phyloP scores from a whole-genome alignment of 2,329 filamentous ascomycete genomes.

The Aspergillus fumigatiaffinis region DNA sequence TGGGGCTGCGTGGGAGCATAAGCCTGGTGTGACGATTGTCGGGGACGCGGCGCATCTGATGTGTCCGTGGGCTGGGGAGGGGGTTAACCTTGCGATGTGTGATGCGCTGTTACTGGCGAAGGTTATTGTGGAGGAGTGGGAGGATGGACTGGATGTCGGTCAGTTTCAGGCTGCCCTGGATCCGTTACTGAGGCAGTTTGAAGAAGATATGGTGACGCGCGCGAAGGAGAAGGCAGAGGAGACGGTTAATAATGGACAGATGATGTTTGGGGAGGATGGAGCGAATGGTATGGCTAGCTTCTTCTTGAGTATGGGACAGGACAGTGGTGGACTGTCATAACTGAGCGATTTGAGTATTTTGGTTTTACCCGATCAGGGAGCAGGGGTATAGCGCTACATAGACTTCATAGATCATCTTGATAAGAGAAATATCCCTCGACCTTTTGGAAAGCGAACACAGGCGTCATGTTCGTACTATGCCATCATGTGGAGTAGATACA shows the following conservation, averaged over 20 bases:
- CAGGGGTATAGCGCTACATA: too few species aligned
- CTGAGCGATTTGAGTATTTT: too few species aligned
- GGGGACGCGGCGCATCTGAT: conserved; percentile 31
- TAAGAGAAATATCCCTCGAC: too few species aligned
- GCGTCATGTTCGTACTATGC: too few species aligned
- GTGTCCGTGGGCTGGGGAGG: conserved; percentile 26
- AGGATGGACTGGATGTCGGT: neutral
- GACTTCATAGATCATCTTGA: too few species aligned
- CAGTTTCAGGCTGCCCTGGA: conserved; percentile 11
- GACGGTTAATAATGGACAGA: conserved; percentile 2
- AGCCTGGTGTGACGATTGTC: conserved; percentile 17
- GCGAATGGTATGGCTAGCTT: conserved; percentile 3
- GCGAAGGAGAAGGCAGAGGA: conserved; percentile 5
- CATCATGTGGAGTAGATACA: too few species aligned
- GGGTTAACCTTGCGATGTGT: conserved; percentile 25
- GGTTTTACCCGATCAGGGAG: too few species aligned
- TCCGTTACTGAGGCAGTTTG: conserved; percentile 15
- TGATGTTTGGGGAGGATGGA: conserved; percentile 7
- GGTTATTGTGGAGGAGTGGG: conserved; percentile 16
- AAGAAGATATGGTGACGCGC: conserved; percentile 15
- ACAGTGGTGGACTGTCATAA: too few species aligned
- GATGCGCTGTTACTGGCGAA: conserved; percentile 18
- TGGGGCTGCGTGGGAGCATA: conserved; percentile 15
- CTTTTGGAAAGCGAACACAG: too few species aligned
- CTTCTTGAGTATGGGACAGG: neutral